These are phyloP conservation scores for Rosa chinensis DNA, from an alignment of 306 rosid species.

Conservation along the genomic window DNA sequence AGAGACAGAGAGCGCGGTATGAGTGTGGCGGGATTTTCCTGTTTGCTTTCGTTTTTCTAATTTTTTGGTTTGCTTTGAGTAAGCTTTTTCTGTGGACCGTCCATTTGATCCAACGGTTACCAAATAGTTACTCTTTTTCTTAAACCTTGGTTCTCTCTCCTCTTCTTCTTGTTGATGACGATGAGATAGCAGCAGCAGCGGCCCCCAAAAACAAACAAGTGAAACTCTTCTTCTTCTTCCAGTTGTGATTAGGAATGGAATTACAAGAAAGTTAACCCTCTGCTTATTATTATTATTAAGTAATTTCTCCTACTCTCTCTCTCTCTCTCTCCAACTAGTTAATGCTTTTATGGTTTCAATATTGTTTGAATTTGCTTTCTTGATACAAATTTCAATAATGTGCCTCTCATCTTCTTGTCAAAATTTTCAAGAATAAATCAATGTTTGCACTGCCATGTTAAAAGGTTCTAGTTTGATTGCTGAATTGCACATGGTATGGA, in stretches of 20 bases:
- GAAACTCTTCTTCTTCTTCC: neutral
- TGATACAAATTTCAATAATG: too few species aligned
- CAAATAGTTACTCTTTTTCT: neutral
- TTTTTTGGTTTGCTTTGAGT: neutral
- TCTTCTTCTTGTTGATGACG: neutral
- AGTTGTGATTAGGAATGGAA: neutral
- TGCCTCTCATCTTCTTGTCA: neutral
- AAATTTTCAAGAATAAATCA: neutral
- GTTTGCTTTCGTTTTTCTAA: neutral
- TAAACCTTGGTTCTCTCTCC: neutral
- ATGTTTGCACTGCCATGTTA: neutral
- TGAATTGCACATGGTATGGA: neutral
- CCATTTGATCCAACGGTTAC: neutral
- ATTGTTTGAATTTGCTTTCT: neutral
- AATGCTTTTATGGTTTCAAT: neutral
- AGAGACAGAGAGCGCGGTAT: neutral
- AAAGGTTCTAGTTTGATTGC: neutral
- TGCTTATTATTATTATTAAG: neutral
- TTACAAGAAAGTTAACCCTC: neutral
- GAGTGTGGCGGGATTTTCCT: neutral
- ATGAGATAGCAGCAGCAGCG: neutral
- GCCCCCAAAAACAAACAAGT: neutral
- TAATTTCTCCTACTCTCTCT: neutral
- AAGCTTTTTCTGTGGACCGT: neutral
- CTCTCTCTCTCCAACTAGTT: neutral